Conservation (phyloP, 2,329 filamentous ascomycete genomes). For the Paecilomyces variotii region DNA sequence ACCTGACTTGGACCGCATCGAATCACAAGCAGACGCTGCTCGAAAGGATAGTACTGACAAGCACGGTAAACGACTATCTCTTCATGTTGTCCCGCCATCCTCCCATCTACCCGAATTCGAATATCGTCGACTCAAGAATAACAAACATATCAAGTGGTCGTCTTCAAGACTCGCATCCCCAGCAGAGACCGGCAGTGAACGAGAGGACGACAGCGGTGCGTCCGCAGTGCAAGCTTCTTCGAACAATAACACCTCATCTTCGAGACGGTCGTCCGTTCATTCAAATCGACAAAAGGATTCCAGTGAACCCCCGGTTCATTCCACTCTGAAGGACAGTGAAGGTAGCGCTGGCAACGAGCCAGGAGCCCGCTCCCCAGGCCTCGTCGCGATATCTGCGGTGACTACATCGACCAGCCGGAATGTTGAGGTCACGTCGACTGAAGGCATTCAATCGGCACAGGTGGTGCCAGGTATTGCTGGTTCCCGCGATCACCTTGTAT, state of each 20-base stretch:
- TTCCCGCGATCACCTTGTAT: conserved; percentile 24
- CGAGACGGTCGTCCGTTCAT: neutral
- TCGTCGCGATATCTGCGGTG: conserved; percentile 4
- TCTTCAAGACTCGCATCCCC: conserved; percentile 5
- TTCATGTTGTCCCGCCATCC: conserved; percentile 26
- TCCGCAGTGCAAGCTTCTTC: neutral
- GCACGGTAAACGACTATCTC: conserved; percentile 12
- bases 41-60: neutral
- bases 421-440: conserved; percentile 11
- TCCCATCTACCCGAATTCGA: conserved; percentile 33
- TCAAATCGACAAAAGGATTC: neutral
- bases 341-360: neutral
- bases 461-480: conserved; percentile 19
- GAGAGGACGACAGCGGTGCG: neutral
- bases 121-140: conserved; percentile 21
- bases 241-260: conserved; percentile 7
- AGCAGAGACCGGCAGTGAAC: neutral
- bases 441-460: conserved; percentile 31
- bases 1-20: neutral
- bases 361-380: neutral
- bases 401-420: neutral
- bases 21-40: neutral
- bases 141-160: conserved; percentile 3
- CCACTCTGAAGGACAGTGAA: neutral
- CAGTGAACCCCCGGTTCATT: neutral